Percentiles rank a stretch among this genome's conserved stretches.
Evolutionary conservation across 2,329 filamentous ascomycete genomes (phyloP).

Genomic region (Torrubiellomyces zombiae): DNA sequence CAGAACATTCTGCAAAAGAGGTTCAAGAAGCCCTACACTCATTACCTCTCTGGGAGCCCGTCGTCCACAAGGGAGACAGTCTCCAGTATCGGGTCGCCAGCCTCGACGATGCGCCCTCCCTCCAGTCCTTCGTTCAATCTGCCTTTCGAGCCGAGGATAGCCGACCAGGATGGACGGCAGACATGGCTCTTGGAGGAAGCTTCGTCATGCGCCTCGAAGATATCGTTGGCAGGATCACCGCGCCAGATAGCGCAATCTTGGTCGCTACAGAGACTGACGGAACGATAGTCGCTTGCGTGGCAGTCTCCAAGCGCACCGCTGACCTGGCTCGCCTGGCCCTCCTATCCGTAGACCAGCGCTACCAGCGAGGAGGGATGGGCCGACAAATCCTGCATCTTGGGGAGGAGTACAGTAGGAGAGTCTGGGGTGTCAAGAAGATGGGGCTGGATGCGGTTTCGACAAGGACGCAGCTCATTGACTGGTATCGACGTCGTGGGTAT

Average conservation of each 20-base stretch:
- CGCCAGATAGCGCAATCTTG: conserved; percentile 5
- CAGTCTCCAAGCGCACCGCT: conserved; percentile 10
- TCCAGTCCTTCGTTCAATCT: conserved; percentile 1
- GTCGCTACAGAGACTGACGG: background rate
- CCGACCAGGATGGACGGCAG: conserved; percentile 1
- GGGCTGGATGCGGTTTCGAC: conserved; percentile 18
- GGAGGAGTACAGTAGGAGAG: conserved; percentile 13
- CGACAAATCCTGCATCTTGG: conserved; percentile 14
- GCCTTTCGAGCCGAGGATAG: conserved; percentile 1
- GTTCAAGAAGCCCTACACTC: too few relatives aligned
- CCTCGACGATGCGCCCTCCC: background rate
- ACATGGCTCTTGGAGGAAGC: conserved; percentile 1
- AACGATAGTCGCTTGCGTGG: conserved; percentile 7
- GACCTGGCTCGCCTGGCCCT: conserved; percentile 14
- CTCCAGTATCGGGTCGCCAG: conserved; percentile 1
- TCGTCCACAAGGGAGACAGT: too few relatives aligned
- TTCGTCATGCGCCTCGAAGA: conserved; percentile 2
- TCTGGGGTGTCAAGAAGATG: conserved; percentile 12
- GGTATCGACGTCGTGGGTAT: conserved; percentile 20
- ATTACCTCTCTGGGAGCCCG: too few relatives aligned
- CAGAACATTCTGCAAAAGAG: too few relatives aligned
- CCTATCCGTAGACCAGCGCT: conserved; percentile 16
- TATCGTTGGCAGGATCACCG: conserved; percentile 3
- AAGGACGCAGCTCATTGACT: conserved; percentile 15
- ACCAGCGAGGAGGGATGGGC: conserved; percentile 18